These are phyloP conservation scores for Penicillium brasilianum DNA, from an alignment of 2,329 filamentous ascomycete genomes.

Conservation along the genomic window DNA sequence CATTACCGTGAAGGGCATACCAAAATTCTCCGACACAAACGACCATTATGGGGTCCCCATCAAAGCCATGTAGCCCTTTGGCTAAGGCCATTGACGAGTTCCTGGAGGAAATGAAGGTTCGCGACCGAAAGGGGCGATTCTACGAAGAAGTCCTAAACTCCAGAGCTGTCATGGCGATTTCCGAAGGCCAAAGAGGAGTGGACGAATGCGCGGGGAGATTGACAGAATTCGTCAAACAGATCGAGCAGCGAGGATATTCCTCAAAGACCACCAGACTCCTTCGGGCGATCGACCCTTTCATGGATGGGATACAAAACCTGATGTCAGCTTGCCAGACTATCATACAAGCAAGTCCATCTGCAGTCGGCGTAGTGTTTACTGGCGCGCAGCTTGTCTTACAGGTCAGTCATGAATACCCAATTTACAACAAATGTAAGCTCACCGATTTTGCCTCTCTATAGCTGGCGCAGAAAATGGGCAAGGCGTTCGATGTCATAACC, in stretches of 20 bases:
- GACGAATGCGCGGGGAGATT: background rate
- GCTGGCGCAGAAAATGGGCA: background rate
- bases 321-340: slow-evolving; percentile 1
- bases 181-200: background rate
- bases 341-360: slow-evolving; percentile 5
- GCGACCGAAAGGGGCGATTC: background rate
- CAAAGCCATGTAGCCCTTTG: background rate
- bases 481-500: background rate
- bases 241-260: background rate
- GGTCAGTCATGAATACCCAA: background rate
- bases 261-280: background rate
- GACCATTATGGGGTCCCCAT: background rate
- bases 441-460: background rate
- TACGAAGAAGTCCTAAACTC: background rate
- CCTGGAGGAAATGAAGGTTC: background rate
- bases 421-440: no score
- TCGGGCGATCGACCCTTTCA: background rate
- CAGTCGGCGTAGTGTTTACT: background rate
- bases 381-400: background rate
- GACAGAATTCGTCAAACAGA: background rate
- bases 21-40: background rate
- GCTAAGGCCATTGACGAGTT: background rate
- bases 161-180: background rate
- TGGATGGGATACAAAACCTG: slow-evolving; percentile 3
- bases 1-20: background rate